Evolutionary conservation across 108 stramenopile species (phyloP), one percentile per base, ranked within the genome.

Genomic region (Heterococcus sp.): DNA sequence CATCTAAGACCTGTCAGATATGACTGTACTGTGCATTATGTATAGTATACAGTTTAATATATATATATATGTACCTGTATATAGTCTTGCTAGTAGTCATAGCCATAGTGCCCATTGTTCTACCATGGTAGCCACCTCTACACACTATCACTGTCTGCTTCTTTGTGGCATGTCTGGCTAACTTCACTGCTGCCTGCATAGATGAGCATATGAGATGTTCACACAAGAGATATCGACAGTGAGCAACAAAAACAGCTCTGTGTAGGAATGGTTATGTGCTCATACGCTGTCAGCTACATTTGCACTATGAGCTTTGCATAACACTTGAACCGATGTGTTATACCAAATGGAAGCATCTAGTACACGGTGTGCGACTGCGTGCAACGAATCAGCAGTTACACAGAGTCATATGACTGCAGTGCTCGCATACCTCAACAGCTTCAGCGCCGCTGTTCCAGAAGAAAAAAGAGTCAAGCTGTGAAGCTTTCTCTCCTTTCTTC

Each of bases 191-290:
- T 37, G 88, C 88, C 68, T 92, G 90, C 31, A 91, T n/a, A n/a
- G n/a, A n/a, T n/a, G 84, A 0, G 91, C 91, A 80, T 92, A 90
- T 1, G 90, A 90, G n/a, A 90, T 90, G n/a, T 86, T 88, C 26
- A 5, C 28, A 26, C 21, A 63, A 26, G 58, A 26, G 58, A 63
- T 21, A 26, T 63, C 26, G 26, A 63, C 21, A 63, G 58, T 63
- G 21, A 26, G 26, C 21, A 26, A 26, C 26, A 63, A 63, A 63
- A 26, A 26, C n/a, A n/a, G n/a, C n/a, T n/a, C n/a, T n/a, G n/a
- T n/a, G n/a, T n/a, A n/a, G n/a, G n/a, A n/a, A n/a, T n/a, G n/a
- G n/a, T n/a, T n/a, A n/a, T n/a, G n/a, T n/a, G n/a, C n/a, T n/a
- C n/a, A n/a, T n/a, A n/a, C n/a, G n/a, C n/a, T n/a, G n/a, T n/a